Evolutionary conservation across 768 basidiomycete genomes (phyloP).

Genomic region (Pleurotus giganteus): DNA sequence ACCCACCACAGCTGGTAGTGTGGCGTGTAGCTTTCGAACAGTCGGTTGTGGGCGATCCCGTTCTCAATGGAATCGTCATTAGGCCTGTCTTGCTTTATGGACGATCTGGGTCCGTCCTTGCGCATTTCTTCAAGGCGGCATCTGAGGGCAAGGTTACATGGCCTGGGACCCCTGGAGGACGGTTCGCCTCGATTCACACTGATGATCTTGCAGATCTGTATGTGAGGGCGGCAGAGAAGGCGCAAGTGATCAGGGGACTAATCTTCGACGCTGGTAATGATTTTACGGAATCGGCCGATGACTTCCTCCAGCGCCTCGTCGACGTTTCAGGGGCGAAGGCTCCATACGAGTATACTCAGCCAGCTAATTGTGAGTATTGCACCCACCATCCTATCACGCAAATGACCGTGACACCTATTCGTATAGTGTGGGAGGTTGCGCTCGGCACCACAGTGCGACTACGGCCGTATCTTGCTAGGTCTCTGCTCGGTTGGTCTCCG

Average conservation of each 20-base stretch:
- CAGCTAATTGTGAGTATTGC: slow-evolving; percentile 32
- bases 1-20: slow-evolving; percentile 21
- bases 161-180: background rate
- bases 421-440: slow-evolving; percentile 34
- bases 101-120: slow-evolving; percentile 34
- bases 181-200: slow-evolving; percentile 20
- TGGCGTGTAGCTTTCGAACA: slow-evolving; percentile 36
- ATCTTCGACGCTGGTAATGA: slow-evolving; percentile 42
- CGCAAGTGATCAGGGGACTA: slow-evolving; percentile 30
- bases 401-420: background rate
- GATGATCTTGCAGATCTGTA: slow-evolving; percentile 48
- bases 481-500: slow-evolving; percentile 42
- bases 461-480: slow-evolving; percentile 36
- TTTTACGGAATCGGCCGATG: slow-evolving; percentile 36
- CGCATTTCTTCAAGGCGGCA: slow-evolving; percentile 28
- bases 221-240: slow-evolving; percentile 37
- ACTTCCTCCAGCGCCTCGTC: slow-evolving; percentile 35
- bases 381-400: background rate
- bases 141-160: slow-evolving; percentile 24
- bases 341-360: slow-evolving; percentile 30
- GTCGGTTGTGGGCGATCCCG: slow-evolving; percentile 21
- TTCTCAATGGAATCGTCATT: slow-evolving; percentile 42
- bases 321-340: slow-evolving; percentile 34
- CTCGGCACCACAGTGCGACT: slow-evolving; percentile 27
- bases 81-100: slow-evolving; percentile 44